phyloP scores from a whole-genome alignment of 2,329 filamentous ascomycete genomes.

The Podosphaera aphanis region DNA sequence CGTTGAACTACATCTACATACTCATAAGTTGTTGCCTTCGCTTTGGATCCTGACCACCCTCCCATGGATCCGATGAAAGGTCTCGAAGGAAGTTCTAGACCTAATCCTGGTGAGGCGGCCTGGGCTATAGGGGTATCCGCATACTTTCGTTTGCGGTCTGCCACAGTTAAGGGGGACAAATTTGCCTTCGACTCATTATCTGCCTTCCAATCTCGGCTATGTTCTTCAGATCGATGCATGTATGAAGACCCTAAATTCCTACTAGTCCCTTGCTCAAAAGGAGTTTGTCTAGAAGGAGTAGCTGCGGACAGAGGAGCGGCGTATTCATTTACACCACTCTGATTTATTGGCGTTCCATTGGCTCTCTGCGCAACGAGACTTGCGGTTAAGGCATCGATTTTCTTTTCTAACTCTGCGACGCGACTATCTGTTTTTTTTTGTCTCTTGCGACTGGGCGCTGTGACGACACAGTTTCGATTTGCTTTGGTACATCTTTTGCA shows the following conservation, averaged over 20 bases:
- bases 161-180: constrained; percentile 14
- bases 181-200: constrained; percentile 10
- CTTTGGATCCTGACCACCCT: constrained; percentile 1
- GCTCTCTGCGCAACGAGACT: constrained; percentile 15
- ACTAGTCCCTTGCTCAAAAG: constrained; percentile 16
- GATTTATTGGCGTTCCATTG: neutral
- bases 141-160: constrained; percentile 16
- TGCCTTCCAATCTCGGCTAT: constrained; percentile 11
- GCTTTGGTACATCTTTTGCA: constrained; percentile 21
- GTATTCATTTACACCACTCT: constrained; percentile 3
- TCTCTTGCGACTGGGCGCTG: constrained; percentile 20
- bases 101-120: constrained; percentile 1
- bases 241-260: constrained; percentile 11
- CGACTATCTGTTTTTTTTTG: constrained; percentile 22
- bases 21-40: constrained; percentile 8
- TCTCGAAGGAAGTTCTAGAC: neutral
- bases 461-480: constrained; percentile 19
- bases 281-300: constrained; percentile 4
- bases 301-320: neutral
- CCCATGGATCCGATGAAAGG: constrained; percentile 1
- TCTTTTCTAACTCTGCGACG: constrained; percentile 22
- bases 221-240: constrained; percentile 6
- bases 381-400: constrained; percentile 20
- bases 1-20: constrained; percentile 27
- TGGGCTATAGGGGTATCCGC: constrained; percentile 6